These are phyloP conservation scores for Colletotrichum cuscutae DNA, from an alignment of 2,329 filamentous ascomycete genomes.

Conservation along the genomic window DNA sequence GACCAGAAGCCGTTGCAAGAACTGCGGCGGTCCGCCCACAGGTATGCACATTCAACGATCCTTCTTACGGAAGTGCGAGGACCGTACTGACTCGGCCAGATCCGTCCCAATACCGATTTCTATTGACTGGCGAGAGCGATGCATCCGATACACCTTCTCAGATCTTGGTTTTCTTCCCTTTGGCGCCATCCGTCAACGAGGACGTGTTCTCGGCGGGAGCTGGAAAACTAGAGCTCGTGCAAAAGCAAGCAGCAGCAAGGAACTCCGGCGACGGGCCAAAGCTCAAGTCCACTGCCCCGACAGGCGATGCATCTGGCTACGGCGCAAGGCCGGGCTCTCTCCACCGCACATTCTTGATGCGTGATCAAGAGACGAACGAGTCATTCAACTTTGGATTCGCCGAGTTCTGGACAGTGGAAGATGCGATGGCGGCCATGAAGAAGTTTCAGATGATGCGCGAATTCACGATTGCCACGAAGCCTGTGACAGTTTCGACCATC, in stretches of 20 bases:
- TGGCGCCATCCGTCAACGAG: conserved; percentile 78
- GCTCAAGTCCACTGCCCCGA: conserved; percentile 68
- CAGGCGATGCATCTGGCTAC: conserved; percentile 65
- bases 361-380: conserved; percentile 76
- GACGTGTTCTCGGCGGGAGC: conserved; percentile 78
- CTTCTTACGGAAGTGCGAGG: background rate
- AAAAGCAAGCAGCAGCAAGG: conserved; percentile 61
- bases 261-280: conserved; percentile 59
- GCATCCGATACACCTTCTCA: conserved; percentile 72
- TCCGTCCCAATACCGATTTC: conserved; percentile 37
- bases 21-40: conserved; percentile 42
- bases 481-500: conserved; percentile 78
- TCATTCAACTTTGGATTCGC: conserved; percentile 87
- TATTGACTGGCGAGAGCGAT: conserved; percentile 60
- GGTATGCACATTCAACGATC: conserved; percentile 1
- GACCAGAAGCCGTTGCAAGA: conserved; percentile 50
- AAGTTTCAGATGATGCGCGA: conserved; percentile 78
- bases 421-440: conserved; percentile 78
- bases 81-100: conserved; percentile 16
- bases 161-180: conserved; percentile 78
- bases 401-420: conserved; percentile 81
- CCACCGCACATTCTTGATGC: conserved; percentile 79
- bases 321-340: conserved; percentile 81
- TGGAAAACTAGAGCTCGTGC: conserved; percentile 74
- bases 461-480: conserved; percentile 81